Percentiles rank a stretch among this genome's conserved stretches.
Evolutionary conservation across 2,329 filamentous ascomycete genomes (phyloP).

Genomic region (Pseudocercospora macadamiae): DNA sequence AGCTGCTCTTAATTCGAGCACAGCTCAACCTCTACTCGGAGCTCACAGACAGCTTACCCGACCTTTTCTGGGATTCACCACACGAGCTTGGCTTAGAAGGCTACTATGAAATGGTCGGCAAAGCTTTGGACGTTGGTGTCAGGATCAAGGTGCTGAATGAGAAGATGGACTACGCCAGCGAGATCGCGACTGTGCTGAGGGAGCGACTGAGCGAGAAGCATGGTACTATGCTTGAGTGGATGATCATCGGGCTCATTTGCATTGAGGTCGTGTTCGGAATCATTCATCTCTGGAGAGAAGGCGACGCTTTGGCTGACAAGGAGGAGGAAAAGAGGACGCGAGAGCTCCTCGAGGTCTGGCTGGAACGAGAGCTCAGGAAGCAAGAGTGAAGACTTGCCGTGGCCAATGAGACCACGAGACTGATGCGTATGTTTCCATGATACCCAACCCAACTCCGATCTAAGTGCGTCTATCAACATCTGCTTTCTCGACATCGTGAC

Average conservation of each 20-base stretch:
- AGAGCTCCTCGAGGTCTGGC: conserved; percentile 42
- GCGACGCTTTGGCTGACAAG: conserved; percentile 47
- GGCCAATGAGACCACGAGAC: not conserved
- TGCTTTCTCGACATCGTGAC: too few species aligned
- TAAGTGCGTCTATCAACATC: too few species aligned
- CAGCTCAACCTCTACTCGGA: conserved; percentile 97
- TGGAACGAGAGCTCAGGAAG: conserved; percentile 36
- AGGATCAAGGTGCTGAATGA: conserved; percentile 91
- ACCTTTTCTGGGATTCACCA: conserved; percentile 93
- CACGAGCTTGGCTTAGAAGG: conserved; percentile 88
- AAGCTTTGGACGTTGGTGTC: conserved; percentile 86
- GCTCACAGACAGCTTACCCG: conserved; percentile 89
- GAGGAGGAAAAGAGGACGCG: conserved; percentile 48
- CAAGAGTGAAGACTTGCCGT: not conserved
- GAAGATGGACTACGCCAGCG: conserved; percentile 96
- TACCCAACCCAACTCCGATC: not conserved
- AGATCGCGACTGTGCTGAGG: conserved; percentile 86
- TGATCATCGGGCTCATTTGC: conserved; percentile 90
- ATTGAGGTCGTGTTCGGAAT: conserved; percentile 92
- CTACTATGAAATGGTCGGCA: conserved; percentile 93
- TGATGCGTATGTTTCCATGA: too few species aligned
- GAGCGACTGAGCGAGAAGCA: conserved; percentile 91
- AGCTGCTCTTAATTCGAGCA: conserved; percentile 83
- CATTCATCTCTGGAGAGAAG: conserved; percentile 69
- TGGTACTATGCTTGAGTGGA: conserved; percentile 85